Evolutionary conservation across 73 alveolate genomes (phyloP), one percentile per base, ranked within the genome.

Genomic region (Paraurostyla sp.): DNA sequence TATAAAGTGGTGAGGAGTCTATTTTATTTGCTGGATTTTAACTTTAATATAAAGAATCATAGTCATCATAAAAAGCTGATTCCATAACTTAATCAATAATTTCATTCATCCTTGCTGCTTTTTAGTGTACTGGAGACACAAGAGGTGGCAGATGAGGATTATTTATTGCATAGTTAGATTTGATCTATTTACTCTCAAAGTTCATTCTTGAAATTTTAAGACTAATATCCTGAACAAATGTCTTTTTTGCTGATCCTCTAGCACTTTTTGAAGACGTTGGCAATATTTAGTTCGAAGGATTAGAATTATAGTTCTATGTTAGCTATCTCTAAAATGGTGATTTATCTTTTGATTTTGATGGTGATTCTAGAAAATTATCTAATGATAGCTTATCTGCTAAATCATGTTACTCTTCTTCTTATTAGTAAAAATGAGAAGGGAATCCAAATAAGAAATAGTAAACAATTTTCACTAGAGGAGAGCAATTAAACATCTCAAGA

Each of bases 51-150:
- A 16, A 73, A 4, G 25, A 23, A 46, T 43, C 65, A 0, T 33
- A 35, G 60, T 25, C 89, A n/a, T 54, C 58, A 54, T 35, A 50
- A 4, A 52, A 3, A 29, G 56, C 33, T 2, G 89, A 78, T 51
- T 78, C 80, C 89, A 78, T 78, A 23, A 54, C 89, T 23, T 23
- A 36, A 78, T 78, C 89, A 18, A 78, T 54, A 9, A 78, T 49
- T 32, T 78, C 78, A 23, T 78, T 78, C 63, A 78, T 78, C 59
- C 69, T 52, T 0, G 62, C 80, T 40, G 43, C 60, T 52, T 54
- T 78, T 52, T 78, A 29, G 25, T 49, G 76, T 6, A 73, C 20
- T 7, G 89, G 89, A 0, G 89, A 78, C 25, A 9, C 49, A 35
- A 78, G 29, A 2, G 89, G 89, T 9, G 54, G 78, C 80, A 54